Conservation (phyloP, 768 basidiomycete genomes). For the Mycena epipterygia region DNA sequence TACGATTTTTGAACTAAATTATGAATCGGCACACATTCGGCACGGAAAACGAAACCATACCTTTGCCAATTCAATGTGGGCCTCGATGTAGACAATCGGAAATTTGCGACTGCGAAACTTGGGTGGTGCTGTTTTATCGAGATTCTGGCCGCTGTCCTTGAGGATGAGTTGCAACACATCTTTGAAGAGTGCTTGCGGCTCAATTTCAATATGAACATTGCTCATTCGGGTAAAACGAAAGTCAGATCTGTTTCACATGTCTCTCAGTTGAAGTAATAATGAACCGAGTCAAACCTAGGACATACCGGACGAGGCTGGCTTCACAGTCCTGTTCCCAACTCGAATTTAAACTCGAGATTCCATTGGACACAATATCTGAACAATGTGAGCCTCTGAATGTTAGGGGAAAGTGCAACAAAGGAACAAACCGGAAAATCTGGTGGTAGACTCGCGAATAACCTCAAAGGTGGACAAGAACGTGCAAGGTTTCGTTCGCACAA, state of each 20-base stretch:
- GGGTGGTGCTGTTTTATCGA: not conserved
- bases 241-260: not conserved
- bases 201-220: too few species aligned
- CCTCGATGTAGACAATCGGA: not conserved
- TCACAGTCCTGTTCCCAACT: slow-evolving; percentile 15
- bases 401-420: not conserved
- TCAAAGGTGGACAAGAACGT: slow-evolving; percentile 7
- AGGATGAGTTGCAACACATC: not conserved
- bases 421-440: not conserved
- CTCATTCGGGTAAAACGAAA: not conserved
- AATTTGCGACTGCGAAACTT: slow-evolving; percentile 9
- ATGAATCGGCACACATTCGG: not conserved
- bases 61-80: not conserved
- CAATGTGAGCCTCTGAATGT: not conserved
- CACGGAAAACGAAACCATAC: not conserved
- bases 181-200: too few species aligned
- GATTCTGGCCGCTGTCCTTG: not conserved
- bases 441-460: not conserved
- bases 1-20: not conserved
- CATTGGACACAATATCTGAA: not conserved
- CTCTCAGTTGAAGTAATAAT: not conserved
- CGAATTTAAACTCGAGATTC: not conserved
- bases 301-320: not conserved
- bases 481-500: slow-evolving; percentile 2
- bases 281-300: not conserved